Evolutionary conservation across 352 stramenopile genomes (phyloP).

Genomic region (Phytophthora capsici): DNA sequence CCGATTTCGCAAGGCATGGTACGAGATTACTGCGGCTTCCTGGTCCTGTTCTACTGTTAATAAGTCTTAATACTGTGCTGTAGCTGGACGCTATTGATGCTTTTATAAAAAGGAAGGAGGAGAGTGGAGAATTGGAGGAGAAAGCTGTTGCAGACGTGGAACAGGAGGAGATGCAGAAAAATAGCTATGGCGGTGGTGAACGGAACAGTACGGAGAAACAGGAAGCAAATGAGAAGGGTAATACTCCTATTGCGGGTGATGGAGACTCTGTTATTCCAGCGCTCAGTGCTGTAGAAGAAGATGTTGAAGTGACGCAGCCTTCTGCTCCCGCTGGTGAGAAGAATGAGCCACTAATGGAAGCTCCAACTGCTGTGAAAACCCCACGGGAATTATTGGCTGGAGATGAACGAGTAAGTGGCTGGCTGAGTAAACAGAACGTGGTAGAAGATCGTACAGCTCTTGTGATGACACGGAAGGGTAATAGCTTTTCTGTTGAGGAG

Average conservation of each 20-base stretch:
- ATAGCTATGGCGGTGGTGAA: neutral
- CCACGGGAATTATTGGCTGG: conserved; percentile 33
- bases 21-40: neutral
- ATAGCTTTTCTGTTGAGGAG: conserved; percentile 3
- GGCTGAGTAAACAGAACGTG: conserved; percentile 22
- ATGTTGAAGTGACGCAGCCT: conserved; percentile 18
- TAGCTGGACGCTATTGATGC: conserved; percentile 52
- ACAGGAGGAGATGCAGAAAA: conserved; percentile 9
- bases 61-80: conserved; percentile 1
- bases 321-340: neutral
- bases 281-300: neutral
- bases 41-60: conserved; percentile 22
- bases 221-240: neutral
- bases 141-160: conserved; percentile 3
- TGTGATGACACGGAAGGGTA: neutral
- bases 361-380: conserved; percentile 12
- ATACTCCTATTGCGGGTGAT: neutral
- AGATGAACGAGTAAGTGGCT: conserved; percentile 33
- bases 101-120: conserved; percentile 28
- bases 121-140: conserved; percentile 20
- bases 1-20: conserved; percentile 65
- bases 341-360: conserved; percentile 18
- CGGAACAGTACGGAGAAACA: conserved; percentile 2
- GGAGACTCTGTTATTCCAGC: neutral
- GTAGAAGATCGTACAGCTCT: neutral